These are phyloP conservation scores for Albizia julibrissin DNA, from an alignment of 306 rosid species.

Conservation along the genomic window DNA sequence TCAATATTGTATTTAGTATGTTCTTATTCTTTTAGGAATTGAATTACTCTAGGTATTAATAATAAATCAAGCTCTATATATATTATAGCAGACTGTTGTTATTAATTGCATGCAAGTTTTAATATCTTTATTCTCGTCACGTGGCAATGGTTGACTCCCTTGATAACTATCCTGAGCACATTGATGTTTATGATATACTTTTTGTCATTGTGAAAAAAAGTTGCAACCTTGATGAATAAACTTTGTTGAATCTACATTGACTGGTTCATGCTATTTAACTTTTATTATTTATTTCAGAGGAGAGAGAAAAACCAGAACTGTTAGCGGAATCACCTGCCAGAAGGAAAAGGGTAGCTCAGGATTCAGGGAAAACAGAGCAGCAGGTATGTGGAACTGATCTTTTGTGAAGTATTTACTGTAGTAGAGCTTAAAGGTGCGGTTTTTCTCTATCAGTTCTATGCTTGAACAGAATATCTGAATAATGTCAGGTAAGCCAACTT, in stretches of 20 bases:
- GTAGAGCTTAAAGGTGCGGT: slow-evolving; percentile 12
- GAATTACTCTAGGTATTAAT: neutral
- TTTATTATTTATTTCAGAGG: slow-evolving; percentile 68
- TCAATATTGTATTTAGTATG: neutral
- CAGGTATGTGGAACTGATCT: slow-evolving; percentile 50
- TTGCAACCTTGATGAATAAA: slow-evolving; percentile 5
- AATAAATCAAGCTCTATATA: neutral
- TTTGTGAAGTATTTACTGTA: neutral
- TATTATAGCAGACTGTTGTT: neutral
- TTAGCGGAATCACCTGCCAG: slow-evolving; percentile 86
- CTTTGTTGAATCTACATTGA: neutral
- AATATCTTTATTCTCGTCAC: neutral
- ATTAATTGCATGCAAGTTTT: slow-evolving; percentile 3
- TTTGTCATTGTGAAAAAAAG: slow-evolving; percentile 3
- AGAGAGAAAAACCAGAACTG: slow-evolving; percentile 92
- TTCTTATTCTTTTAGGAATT: slow-evolving; percentile 5
- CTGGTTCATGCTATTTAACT: slow-evolving; percentile 11
- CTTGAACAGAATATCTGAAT: slow-evolving; percentile 27
- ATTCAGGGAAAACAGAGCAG: slow-evolving; percentile 96
- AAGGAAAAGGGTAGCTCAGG: slow-evolving; percentile 89
- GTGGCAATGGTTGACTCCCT: neutral
- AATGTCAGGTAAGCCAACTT: slow-evolving; percentile 79
- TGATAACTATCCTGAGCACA: slow-evolving; percentile 15
- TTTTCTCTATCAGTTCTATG: slow-evolving; percentile 14
- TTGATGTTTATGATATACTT: slow-evolving; percentile 18